A percentile compares a stretch with the other conserved stretches of the same genome.
Conservation (phyloP, 306 rosid genomes). For the Macrotyloma uniflorum region DNA sequence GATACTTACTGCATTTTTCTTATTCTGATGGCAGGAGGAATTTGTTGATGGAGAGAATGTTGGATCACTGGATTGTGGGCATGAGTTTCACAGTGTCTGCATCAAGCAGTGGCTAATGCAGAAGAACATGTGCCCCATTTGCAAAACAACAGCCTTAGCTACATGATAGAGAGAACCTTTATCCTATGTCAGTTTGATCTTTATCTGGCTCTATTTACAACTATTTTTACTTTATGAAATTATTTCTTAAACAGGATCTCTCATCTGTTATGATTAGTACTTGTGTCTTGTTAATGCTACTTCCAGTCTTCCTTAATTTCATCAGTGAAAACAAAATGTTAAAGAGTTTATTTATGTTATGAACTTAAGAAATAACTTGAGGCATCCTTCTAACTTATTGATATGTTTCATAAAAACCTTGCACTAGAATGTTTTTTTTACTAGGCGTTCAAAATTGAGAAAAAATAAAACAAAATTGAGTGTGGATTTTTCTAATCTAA, state of each 20-base stretch:
- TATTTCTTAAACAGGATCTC: conserved; percentile 1
- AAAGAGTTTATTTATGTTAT: too few species aligned
- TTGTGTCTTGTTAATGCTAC: too few species aligned
- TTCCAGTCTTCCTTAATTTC: too few species aligned
- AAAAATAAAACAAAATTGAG: too few species aligned
- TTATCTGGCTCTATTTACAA: conserved; percentile 15
- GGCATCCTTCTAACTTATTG: too few species aligned
- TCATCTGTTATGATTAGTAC: conserved; percentile 1
- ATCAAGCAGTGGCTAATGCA: conserved; percentile 84
- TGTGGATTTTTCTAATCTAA: too few species aligned
- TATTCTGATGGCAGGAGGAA: conserved; percentile 59
- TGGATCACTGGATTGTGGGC: conserved; percentile 87
- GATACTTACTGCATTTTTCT: conserved; percentile 15
- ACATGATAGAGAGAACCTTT: conserved; percentile 49
- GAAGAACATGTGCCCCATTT: conserved; percentile 89
- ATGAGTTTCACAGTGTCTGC: conserved; percentile 77
- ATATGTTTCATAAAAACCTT: too few species aligned
- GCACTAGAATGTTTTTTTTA: too few species aligned
- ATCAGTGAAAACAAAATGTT: too few species aligned
- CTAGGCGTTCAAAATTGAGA: too few species aligned
- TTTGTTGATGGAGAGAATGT: conserved; percentile 65
- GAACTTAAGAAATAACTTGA: too few species aligned
- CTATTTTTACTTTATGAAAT: conserved; percentile 39
- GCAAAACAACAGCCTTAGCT: conserved; percentile 77
- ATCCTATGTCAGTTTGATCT: conserved; percentile 20